Evolutionary conservation across 2,329 filamentous ascomycete genomes (phyloP).

Genomic region (Colletotrichum sp.): DNA sequence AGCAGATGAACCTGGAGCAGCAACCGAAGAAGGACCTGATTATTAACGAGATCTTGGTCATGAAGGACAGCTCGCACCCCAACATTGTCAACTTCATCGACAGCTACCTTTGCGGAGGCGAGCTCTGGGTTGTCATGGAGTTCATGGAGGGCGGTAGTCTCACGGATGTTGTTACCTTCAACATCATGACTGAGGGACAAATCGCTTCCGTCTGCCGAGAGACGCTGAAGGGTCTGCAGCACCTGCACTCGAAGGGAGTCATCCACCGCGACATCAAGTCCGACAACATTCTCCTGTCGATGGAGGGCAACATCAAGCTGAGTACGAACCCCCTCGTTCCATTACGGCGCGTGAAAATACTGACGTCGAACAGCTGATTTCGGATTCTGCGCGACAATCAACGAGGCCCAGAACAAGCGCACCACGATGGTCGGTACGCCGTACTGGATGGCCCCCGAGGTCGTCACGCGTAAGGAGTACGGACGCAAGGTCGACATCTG

Average conservation of each 20-base stretch:
- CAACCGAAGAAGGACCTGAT: slow-evolving; percentile 99
- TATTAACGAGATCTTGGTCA: slow-evolving; percentile 98
- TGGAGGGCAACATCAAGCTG: slow-evolving; percentile 96
- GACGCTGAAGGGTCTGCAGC: slow-evolving; percentile 89
- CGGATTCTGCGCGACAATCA: slow-evolving; percentile 98
- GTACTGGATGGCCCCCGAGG: slow-evolving; percentile 99
- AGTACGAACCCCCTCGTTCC: slow-evolving; percentile 61
- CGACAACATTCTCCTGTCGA: slow-evolving; percentile 92
- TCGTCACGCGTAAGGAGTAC: slow-evolving; percentile 97
- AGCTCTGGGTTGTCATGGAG: slow-evolving; percentile 99
- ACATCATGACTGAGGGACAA: slow-evolving; percentile 98
- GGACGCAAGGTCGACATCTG: slow-evolving; percentile 98
- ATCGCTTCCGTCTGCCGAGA: slow-evolving; percentile 96
- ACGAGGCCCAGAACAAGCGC: slow-evolving; percentile 94
- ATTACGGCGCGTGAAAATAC: slow-evolving; percentile 9
- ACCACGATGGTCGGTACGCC: slow-evolving; percentile 99
- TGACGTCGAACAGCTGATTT: slow-evolving; percentile 78
- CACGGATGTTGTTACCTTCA: slow-evolving; percentile 98
- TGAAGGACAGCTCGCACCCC: slow-evolving; percentile 98
- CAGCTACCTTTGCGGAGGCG: slow-evolving; percentile 87
- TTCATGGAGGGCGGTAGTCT: slow-evolving; percentile 99
- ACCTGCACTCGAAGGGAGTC: slow-evolving; percentile 95
- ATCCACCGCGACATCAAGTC: slow-evolving; percentile 99
- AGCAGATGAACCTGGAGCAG: slow-evolving; percentile 99
- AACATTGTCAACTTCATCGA: slow-evolving; percentile 99